phyloP scores from a whole-genome alignment of 2,329 filamentous ascomycete genomes.

The Stagonosporopsis cucurbitacearum region DNA sequence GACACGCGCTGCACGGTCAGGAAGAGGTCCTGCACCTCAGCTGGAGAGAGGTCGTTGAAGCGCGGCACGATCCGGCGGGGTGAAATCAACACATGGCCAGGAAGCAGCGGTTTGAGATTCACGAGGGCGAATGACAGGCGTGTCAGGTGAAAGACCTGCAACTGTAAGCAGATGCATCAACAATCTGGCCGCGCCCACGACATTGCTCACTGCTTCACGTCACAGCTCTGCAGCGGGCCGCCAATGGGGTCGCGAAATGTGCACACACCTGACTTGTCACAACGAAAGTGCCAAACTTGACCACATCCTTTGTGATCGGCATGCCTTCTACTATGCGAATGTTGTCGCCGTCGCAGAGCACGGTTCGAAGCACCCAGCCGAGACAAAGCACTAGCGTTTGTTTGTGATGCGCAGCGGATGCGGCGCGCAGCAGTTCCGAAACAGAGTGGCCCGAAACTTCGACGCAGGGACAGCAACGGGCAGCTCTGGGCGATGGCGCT shows the following conservation, averaged over 20 bases:
- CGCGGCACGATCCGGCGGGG: slow-evolving; percentile 72
- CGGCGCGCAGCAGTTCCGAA: slow-evolving; percentile 12
- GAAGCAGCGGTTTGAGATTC: slow-evolving; percentile 92
- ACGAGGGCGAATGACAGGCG: slow-evolving; percentile 84
- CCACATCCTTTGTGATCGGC: slow-evolving; percentile 49
- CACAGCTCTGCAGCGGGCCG: slow-evolving; percentile 12
- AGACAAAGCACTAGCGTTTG: slow-evolving; percentile 11
- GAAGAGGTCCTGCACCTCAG: slow-evolving; percentile 86
- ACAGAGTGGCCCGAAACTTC: slow-evolving; percentile 9
- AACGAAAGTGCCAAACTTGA: slow-evolving; percentile 54
- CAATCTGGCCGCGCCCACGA: slow-evolving; percentile 1
- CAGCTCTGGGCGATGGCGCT: slow-evolving; percentile 9
- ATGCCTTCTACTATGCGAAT: slow-evolving; percentile 28
- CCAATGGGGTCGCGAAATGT: slow-evolving; percentile 8
- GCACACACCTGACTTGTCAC: slow-evolving; percentile 53
- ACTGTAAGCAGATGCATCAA: slow-evolving; percentile 14
- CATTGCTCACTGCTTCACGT: slow-evolving; percentile 12
- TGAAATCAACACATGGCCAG: slow-evolving; percentile 91
- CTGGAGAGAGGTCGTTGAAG: slow-evolving; percentile 73
- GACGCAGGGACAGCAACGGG: slow-evolving; percentile 14
- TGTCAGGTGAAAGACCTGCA: slow-evolving; percentile 85
- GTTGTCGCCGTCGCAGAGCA: slow-evolving; percentile 13
- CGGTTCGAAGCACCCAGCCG: slow-evolving; percentile 11
- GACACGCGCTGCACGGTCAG: slow-evolving; percentile 83
- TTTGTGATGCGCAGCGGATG: slow-evolving; percentile 7